A percentile compares a stretch with the other conserved stretches of the same genome.
These are phyloP conservation scores for Cladophialophora immunda DNA, from an alignment of 2,329 filamentous ascomycete genomes.

Conservation along the genomic window DNA sequence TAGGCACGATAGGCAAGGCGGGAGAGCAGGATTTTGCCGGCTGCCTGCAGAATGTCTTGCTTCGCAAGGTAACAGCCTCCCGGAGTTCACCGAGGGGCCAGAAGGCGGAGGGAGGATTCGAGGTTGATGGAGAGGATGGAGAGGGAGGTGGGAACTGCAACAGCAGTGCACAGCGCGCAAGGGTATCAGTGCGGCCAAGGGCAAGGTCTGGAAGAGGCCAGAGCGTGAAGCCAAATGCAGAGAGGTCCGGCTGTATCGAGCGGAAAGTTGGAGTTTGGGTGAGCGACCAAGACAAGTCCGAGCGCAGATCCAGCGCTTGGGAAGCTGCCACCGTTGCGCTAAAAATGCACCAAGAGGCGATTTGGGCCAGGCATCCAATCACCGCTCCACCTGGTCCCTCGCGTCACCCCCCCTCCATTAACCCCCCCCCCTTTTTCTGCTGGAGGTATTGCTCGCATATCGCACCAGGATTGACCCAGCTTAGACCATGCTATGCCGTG, in stretches of 20 bases:
- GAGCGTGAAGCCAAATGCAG: constrained; percentile 6
- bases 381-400: constrained; percentile 1
- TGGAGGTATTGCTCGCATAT: constrained; percentile 38
- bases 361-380: constrained; percentile 4
- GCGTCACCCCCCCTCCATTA: constrained; percentile 16
- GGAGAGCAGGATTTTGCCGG: constrained; percentile 20
- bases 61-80: constrained; percentile 19
- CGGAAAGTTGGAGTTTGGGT: constrained; percentile 13
- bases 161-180: constrained; percentile 15
- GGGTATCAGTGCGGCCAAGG: constrained; percentile 11
- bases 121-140: constrained; percentile 13
- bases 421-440: constrained; percentile 12
- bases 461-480: neutral
- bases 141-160: constrained; percentile 9
- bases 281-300: constrained; percentile 24
- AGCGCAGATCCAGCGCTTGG: constrained; percentile 25
- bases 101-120: constrained; percentile 18
- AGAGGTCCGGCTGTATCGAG: constrained; percentile 12
- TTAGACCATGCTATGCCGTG: constrained; percentile 10
- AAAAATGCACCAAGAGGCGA: constrained; percentile 17
- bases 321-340: constrained; percentile 31
- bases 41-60: constrained; percentile 35
- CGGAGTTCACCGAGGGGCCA: constrained; percentile 28
- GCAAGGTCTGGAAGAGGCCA: constrained; percentile 13
- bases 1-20: constrained; percentile 9